Percentiles rank a stretch among this genome's conserved stretches.
phyloP scores from a whole-genome alignment of 139 green algal species.

The Chlamydomonas incerta region DNA sequence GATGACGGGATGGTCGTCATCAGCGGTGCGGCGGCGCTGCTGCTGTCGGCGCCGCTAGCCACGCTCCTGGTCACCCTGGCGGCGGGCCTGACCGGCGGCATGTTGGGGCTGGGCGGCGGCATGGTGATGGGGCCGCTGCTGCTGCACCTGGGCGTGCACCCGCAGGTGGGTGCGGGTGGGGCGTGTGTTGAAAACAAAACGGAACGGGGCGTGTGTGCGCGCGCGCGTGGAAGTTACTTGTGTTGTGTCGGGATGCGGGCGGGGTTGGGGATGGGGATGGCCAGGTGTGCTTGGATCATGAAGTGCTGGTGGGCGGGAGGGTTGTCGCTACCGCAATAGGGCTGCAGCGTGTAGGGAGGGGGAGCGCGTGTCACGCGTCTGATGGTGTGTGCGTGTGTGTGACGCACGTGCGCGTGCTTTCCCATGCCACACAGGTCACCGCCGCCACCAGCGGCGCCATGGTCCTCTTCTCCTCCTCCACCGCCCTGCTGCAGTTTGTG shows the following conservation, averaged over 20 bases:
- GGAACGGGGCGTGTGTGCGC: too few species aligned
- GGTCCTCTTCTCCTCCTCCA: constrained; percentile 68
- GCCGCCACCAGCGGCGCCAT: constrained; percentile 59
- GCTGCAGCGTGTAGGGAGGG: too few species aligned
- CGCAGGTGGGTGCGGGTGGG: constrained; percentile 49
- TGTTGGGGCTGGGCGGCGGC: constrained; percentile 70
- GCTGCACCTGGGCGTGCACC: constrained; percentile 60
- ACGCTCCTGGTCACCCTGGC: constrained; percentile 8
- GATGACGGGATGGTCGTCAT: neutral
- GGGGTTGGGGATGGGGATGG: too few species aligned
- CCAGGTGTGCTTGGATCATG: too few species aligned
- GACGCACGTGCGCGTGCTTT: neutral
- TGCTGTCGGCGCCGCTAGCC: neutral
- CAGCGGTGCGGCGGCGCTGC: neutral
- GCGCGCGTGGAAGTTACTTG: too few species aligned
- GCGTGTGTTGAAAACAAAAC: too few species aligned
- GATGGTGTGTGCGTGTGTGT: too few species aligned
- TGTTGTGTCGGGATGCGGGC: too few species aligned
- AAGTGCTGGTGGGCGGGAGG: too few species aligned
- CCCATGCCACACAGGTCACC: constrained; percentile 52
- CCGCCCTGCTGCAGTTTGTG: constrained; percentile 67
- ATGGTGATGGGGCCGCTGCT: constrained; percentile 74
- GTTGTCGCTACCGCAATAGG: too few species aligned
- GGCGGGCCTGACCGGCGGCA: constrained; percentile 45
- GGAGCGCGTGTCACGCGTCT: too few species aligned